Percentiles rank a stretch among this genome's conserved stretches.
Conservation (phyloP, 2,329 filamentous ascomycete genomes). For the Clarireedia homoeocarpa region DNA sequence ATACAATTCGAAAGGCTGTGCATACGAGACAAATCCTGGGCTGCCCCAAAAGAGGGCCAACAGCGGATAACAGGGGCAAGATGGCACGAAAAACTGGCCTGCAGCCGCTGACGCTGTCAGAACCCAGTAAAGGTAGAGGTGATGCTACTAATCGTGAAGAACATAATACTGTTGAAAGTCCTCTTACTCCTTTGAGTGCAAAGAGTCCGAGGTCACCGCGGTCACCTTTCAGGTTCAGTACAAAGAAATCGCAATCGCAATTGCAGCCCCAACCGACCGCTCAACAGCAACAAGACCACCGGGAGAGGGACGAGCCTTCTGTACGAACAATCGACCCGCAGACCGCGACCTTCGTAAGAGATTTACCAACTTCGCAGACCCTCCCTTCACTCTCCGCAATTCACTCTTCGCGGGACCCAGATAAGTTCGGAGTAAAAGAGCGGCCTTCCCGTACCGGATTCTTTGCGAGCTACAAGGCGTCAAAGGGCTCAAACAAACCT, state of each 20-base stretch:
- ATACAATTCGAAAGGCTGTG: constrained; percentile 18
- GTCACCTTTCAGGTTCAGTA: constrained; percentile 26
- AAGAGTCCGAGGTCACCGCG: constrained; percentile 25
- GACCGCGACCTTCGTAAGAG: constrained; percentile 9
- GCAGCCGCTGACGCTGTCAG: constrained; percentile 26
- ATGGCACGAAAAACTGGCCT: constrained; percentile 27
- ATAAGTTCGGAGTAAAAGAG: constrained; percentile 17
- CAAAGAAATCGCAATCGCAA: constrained; percentile 20
- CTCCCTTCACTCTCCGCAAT: constrained; percentile 16
- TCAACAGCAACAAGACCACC: not conserved
- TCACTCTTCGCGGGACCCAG: constrained; percentile 9
- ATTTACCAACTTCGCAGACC: constrained; percentile 17
- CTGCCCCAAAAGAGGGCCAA: constrained; percentile 9
- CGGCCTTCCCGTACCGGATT: constrained; percentile 29
- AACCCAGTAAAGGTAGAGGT: constrained; percentile 7
- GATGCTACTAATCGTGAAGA: constrained; percentile 3
- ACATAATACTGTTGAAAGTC: constrained; percentile 11
- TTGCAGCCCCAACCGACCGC: not conserved
- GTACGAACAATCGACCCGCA: constrained; percentile 18
- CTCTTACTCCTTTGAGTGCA: constrained; percentile 20
- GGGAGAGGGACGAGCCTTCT: constrained; percentile 14
- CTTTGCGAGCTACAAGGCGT: constrained; percentile 40
- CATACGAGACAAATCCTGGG: constrained; percentile 17
- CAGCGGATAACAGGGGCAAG: constrained; percentile 16
- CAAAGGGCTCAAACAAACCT: constrained; percentile 38